Evolutionary conservation across 1,284 basidiomycete genomes (phyloP).

Genomic region (Inonotus hispidus): DNA sequence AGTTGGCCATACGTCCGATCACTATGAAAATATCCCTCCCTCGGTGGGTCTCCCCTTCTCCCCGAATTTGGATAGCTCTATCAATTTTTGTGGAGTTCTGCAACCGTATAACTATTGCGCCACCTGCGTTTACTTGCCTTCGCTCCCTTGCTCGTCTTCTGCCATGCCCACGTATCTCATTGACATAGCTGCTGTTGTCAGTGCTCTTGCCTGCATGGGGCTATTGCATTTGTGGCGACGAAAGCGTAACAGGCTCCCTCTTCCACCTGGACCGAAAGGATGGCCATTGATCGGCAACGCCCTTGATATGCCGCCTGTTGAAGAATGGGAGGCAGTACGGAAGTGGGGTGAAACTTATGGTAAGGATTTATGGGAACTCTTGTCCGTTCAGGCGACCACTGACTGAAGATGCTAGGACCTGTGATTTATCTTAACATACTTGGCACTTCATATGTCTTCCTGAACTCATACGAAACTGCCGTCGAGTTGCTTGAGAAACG

Average conservation of each 20-base stretch:
- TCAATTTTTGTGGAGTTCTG: no score
- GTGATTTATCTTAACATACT: conserved; percentile 37
- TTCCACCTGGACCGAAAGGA: conserved; percentile 21
- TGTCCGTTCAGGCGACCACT: conserved; percentile 34
- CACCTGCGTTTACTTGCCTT: not conserved
- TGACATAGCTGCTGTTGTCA: not conserved
- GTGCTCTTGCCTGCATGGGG: not conserved
- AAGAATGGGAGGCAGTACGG: conserved; percentile 16
- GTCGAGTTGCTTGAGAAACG: conserved; percentile 62
- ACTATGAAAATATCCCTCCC: no score
- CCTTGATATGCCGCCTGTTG: conserved; percentile 18
- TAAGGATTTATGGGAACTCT: conserved; percentile 28
- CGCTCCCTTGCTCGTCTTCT: not conserved
- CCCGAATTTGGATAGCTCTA: no score
- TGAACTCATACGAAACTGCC: conserved; percentile 51
- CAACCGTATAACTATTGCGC: not conserved
- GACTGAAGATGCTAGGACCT: conserved; percentile 47
- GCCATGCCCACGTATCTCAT: not conserved
- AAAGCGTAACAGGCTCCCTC: not conserved
- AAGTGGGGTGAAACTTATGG: conserved; percentile 21
- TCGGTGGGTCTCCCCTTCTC: no score
- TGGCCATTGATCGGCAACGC: conserved; percentile 20
- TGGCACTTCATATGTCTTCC: conserved; percentile 38
- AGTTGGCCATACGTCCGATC: no score
- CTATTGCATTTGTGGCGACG: not conserved